Conservation (phyloP, 1,284 basidiomycete genomes). For the Sanghuangporus weigelae region DNA sequence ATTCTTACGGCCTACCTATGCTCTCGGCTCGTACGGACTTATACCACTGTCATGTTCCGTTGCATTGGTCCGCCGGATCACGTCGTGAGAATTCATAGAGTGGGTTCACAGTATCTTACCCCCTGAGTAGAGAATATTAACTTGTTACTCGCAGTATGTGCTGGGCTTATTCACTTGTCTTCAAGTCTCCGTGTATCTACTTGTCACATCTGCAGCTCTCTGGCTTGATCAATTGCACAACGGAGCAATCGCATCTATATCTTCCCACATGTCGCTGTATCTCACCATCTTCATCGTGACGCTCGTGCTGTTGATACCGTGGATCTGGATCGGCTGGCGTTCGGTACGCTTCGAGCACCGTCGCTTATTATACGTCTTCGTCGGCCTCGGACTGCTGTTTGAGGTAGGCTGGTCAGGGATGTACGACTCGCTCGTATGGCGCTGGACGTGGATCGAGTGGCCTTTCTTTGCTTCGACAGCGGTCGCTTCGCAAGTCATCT, state of each 20-base stretch:
- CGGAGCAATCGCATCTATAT: slow-evolving; percentile 39
- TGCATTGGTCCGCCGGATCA: slow-evolving; percentile 47
- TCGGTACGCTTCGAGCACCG: slow-evolving; percentile 6
- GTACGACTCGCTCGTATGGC: slow-evolving; percentile 13
- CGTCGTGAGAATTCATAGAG: slow-evolving; percentile 41
- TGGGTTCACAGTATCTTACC: background rate
- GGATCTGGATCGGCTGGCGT: slow-evolving; percentile 32
- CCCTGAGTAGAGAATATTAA: slow-evolving; percentile 17
- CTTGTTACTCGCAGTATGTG: slow-evolving; percentile 38
- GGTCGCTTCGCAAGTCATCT: slow-evolving; percentile 9
- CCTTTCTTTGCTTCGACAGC: slow-evolving; percentile 11
- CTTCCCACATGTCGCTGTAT: slow-evolving; percentile 38
- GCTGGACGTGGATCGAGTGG: slow-evolving; percentile 15
- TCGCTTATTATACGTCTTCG: background rate
- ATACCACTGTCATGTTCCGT: slow-evolving; percentile 44
- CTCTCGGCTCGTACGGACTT: slow-evolving; percentile 39
- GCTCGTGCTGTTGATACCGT: slow-evolving; percentile 45
- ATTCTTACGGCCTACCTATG: slow-evolving; percentile 33
- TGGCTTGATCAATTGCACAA: slow-evolving; percentile 51
- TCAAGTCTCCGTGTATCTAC: slow-evolving; percentile 50
- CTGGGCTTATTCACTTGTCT: slow-evolving; percentile 49
- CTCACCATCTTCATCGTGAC: slow-evolving; percentile 41
- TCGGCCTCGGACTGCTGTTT: background rate
- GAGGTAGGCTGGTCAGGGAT: slow-evolving; percentile 5
- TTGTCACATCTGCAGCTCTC: slow-evolving; percentile 44